Evolutionary conservation across 2,329 filamentous ascomycete species (phyloP).

Genomic region (Elsinoe australis): DNA sequence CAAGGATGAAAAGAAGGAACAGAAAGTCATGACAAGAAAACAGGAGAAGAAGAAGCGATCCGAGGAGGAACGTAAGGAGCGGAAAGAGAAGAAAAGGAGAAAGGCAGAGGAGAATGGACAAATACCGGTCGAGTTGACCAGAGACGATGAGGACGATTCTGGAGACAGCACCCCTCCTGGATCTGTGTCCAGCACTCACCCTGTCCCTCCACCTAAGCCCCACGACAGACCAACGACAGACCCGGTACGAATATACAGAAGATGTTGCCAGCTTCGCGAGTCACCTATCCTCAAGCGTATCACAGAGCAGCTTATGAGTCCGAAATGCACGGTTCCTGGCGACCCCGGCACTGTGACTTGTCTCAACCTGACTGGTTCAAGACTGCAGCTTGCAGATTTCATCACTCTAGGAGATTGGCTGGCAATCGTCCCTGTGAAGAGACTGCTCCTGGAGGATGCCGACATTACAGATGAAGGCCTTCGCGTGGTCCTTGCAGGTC

Average conservation of each 20-base stretch:
- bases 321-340: constrained; percentile 55
- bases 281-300: constrained; percentile 87
- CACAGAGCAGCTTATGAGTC: constrained; percentile 73
- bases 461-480: constrained; percentile 80
- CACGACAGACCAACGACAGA: constrained; percentile 76
- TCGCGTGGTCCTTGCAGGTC: constrained; percentile 74
- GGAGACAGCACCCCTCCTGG: constrained; percentile 35
- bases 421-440: constrained; percentile 82
- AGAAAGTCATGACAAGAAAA: constrained; percentile 50
- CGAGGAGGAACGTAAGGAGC: constrained; percentile 83
- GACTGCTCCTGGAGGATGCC: constrained; percentile 79
- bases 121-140: constrained; percentile 73
- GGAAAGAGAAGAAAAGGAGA: constrained; percentile 79
- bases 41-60: constrained; percentile 95
- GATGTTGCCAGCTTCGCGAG: constrained; percentile 89
- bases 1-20: constrained; percentile 29
- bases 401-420: constrained; percentile 88
- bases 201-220: constrained; percentile 38
- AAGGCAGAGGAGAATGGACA: constrained; percentile 81
- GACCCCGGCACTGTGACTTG: constrained; percentile 70
- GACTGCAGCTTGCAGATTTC: constrained; percentile 74
- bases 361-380: constrained; percentile 77
- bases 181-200: constrained; percentile 14
- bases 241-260: constrained; percentile 82
- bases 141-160: constrained; percentile 57